Evolutionary conservation across 2,329 filamentous ascomycete genomes (phyloP).

Genomic region (Botrytis sinoallii): DNA sequence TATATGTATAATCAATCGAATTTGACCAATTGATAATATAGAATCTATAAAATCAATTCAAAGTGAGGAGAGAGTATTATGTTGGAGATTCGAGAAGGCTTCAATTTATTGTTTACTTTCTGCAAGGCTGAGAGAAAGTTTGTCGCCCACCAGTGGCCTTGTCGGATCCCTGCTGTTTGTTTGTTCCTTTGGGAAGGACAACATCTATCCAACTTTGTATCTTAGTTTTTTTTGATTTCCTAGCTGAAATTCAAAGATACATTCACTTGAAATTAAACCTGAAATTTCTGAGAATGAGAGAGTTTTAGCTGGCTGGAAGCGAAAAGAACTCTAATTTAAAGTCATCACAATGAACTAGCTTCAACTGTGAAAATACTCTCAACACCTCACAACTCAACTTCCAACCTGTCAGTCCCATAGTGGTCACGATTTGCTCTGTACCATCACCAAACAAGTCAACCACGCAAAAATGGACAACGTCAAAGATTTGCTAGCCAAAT

Average conservation of each 20-base stretch:
- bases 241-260: neutral
- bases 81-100: neutral
- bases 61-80: neutral
- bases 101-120: conserved; percentile 6
- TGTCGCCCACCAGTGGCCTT: neutral
- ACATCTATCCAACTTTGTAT: neutral
- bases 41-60: neutral
- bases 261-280: neutral
- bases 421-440: neutral
- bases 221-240: neutral
- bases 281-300: too few species aligned
- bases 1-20: neutral
- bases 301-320: too few species aligned
- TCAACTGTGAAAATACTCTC: neutral
- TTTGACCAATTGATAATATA: neutral
- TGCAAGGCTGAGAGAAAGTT: conserved; percentile 18
- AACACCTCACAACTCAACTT: neutral
- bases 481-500: conserved; percentile 29
- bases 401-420: neutral
- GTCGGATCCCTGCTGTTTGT: neutral
- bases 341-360: neutral
- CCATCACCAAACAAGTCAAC: neutral
- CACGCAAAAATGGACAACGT: neutral
- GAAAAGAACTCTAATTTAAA: neutral
- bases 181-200: neutral